Evolutionary conservation across 805 yeast genomes (phyloP).

Genomic region (Sugiyamaella marilandica): DNA sequence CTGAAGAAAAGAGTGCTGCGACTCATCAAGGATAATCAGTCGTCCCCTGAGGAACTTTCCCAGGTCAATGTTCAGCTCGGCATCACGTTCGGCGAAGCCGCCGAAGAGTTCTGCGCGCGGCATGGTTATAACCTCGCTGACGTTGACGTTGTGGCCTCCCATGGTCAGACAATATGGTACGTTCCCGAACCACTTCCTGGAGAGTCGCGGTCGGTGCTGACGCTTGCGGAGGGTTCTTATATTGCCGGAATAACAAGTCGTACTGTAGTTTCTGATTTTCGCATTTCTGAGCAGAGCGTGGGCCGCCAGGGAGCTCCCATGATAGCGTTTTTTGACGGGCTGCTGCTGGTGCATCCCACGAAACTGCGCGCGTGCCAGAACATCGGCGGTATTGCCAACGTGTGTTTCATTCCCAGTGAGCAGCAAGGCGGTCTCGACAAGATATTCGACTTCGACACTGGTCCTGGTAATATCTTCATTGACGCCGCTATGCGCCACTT

Average conservation of each 20-base stretch:
- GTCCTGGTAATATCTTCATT: conserved; percentile 31
- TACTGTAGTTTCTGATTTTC: conserved; percentile 27
- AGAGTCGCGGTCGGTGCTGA: conserved; percentile 22
- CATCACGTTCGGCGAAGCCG: conserved; percentile 17
- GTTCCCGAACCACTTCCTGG: conserved; percentile 19
- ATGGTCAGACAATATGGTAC: conserved; percentile 31
- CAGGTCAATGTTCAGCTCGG: conserved; percentile 19
- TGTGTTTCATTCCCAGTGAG: conserved; percentile 26
- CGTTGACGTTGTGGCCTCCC: conserved; percentile 27
- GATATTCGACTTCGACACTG: conserved; percentile 27
- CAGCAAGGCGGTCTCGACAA: conserved; percentile 25
- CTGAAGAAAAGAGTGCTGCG: conserved; percentile 15
- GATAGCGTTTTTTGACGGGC: conserved; percentile 28
- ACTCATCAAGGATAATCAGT: conserved; percentile 14
- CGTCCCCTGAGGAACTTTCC: conserved; percentile 16
- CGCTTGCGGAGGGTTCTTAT: conserved; percentile 25
- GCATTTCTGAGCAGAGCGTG: conserved; percentile 27
- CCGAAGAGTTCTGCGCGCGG: conserved; percentile 12
- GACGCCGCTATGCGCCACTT: conserved; percentile 29
- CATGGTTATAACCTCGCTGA: conserved; percentile 7
- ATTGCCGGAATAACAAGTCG: conserved; percentile 20
- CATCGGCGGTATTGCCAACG: conserved; percentile 31
- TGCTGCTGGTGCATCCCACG: conserved; percentile 23
- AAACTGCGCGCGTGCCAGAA: conserved; percentile 27
- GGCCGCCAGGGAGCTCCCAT: conserved; percentile 32